Conservation (phyloP, 2,329 filamentous ascomycete genomes). For the Ophidiomyces ophidiicola region DNA sequence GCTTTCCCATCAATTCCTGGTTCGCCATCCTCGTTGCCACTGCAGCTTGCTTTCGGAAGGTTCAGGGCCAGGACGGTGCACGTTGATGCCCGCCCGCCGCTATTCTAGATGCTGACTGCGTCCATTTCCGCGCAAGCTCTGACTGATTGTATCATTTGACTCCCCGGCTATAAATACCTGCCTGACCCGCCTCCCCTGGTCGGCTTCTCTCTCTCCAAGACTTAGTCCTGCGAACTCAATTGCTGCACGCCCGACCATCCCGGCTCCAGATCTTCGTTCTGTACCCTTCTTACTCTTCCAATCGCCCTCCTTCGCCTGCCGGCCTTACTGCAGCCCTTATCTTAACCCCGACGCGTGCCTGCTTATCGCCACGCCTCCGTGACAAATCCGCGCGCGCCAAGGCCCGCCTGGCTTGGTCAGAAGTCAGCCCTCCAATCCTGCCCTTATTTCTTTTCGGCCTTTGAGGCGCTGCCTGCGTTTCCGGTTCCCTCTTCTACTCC, state of each 20-base stretch:
- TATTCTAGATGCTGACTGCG: not conserved
- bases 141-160: constrained; percentile 11
- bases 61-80: too few species aligned
- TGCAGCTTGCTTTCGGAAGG: too few species aligned
- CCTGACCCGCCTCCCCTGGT: not conserved
- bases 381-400: constrained; percentile 8
- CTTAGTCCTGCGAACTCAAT: too few species aligned
- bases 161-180: not conserved
- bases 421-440: constrained; percentile 17
- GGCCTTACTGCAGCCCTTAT: not conserved
- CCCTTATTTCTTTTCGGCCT: constrained; percentile 2
- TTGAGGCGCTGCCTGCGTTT: constrained; percentile 9
- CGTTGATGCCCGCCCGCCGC: too few species aligned
- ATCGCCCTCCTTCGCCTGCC: not conserved
- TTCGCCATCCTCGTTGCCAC: not conserved
- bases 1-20: not conserved
- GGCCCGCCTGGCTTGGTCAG: constrained; percentile 16
- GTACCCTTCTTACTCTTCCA: not conserved
- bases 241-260: too few species aligned
- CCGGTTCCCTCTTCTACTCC: constrained; percentile 7
- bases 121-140: not conserved
- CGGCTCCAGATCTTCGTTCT: too few species aligned
- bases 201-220: not conserved
- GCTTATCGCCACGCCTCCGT: constrained; percentile 2
- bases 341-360: not conserved